A percentile compares a stretch with the other conserved stretches of the same genome.
Conservation (phyloP, 371 early-diverging fungal species). For the Apophysomyces ossiformis region DNA sequence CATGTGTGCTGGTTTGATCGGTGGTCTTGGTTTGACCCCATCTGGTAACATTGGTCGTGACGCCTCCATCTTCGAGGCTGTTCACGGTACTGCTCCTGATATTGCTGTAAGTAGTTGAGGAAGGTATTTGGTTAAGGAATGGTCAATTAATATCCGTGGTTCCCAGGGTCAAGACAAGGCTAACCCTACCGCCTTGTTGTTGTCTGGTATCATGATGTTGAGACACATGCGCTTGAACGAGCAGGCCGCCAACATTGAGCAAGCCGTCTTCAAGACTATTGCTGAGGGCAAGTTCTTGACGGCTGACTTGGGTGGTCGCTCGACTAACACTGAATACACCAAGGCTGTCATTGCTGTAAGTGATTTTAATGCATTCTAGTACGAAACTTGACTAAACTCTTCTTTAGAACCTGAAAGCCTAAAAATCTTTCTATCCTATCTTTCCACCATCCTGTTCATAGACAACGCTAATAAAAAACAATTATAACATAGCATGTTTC, state of each 20-base stretch:
- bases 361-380: background rate
- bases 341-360: constrained; percentile 76
- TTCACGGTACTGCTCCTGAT: constrained; percentile 98
- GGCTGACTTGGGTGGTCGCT: constrained; percentile 92
- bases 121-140: background rate
- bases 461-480: constrained; percentile 10
- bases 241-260: constrained; percentile 84
- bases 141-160: background rate
- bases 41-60: constrained; percentile 98
- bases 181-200: constrained; percentile 94
- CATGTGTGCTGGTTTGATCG: constrained; percentile 97
- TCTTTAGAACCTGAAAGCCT: constrained; percentile 24
- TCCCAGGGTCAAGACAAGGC: constrained; percentile 69
- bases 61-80: constrained; percentile 97
- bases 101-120: constrained; percentile 74
- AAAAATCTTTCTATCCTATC: background rate
- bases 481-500: constrained; percentile 12
- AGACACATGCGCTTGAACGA: constrained; percentile 89
- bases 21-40: constrained; percentile 97
- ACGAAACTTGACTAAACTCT: background rate
- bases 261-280: constrained; percentile 92
- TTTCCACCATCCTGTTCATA: constrained; percentile 5
- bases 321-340: constrained; percentile 94
- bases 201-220: constrained; percentile 96
- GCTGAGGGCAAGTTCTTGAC: constrained; percentile 91